Evolutionary conservation across 352 stramenopile genomes (phyloP), one percentile per base, ranked within the genome.

Genomic region (Pythium folliculosum): DNA sequence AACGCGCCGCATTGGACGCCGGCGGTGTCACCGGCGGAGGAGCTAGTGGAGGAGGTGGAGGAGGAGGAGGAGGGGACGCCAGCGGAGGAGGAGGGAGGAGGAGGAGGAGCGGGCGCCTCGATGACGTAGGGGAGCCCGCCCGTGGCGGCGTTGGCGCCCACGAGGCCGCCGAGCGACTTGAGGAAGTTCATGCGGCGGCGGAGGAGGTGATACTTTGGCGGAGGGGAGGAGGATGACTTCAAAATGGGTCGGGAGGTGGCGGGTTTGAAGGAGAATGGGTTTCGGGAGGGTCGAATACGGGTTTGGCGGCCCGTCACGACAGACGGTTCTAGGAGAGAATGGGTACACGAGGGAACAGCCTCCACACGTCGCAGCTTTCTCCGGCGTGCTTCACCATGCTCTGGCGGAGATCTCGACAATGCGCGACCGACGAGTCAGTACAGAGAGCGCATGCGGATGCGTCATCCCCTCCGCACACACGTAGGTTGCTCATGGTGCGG

Each of bases 101-200:
- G 13, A 14, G 37, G 12, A 4, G 62, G 13, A 22, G 52, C 5
- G 0, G 62, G 23, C 27, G 55, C 49, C 14, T 82, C 73, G 40
- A 93, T 75, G 10, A 76, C 78, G 72, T 88, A 96, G 14, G 88
- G 86, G 35, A 96, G 71, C 1, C 88, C 85, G 50, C 88, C 86
- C 22, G 86, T 88, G 67, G 83, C 65, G 45, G 68, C 74, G 69
- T 73, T 88, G 2, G 80, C 62, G 59, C 84, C 84, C 68, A 94
- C 86, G 45, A 92, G 77, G 38, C 84, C 73, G 27, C 86, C 86
- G 27, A 94, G 78, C 40, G 86, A 89, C 82, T 96, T 96, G 69
- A 96, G 82, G 73, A 96, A 96, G 75, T 96, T 94, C 88, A 96
- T 96, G n/a, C 1, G 23, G 16, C 45, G 4, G 19, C 40, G 19